phyloP scores from a whole-genome alignment of 2,329 filamentous ascomycete species.

The Blastomyces parvus region DNA sequence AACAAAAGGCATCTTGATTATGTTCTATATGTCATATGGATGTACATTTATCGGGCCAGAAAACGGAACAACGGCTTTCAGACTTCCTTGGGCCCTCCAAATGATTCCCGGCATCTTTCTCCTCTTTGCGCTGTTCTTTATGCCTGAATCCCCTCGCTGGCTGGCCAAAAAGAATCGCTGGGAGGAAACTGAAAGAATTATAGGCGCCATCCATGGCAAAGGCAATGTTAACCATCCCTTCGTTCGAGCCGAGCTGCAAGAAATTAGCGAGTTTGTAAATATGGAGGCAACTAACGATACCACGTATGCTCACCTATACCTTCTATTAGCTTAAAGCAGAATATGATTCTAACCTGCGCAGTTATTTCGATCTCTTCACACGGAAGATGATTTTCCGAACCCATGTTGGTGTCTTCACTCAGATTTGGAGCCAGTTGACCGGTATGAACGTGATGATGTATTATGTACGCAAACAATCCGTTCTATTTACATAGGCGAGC shows the following conservation, averaged over 20 bases:
- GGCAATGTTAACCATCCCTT: slow-evolving; percentile 47
- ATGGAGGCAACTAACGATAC: slow-evolving; percentile 38
- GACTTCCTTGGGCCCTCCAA: slow-evolving; percentile 55
- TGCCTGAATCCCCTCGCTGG: slow-evolving; percentile 44
- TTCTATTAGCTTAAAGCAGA: slow-evolving; percentile 47
- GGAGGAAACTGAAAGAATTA: slow-evolving; percentile 23
- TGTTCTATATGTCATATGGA: slow-evolving; percentile 36
- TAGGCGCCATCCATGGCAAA: slow-evolving; percentile 49
- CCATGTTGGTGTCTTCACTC: slow-evolving; percentile 45
- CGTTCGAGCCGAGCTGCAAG: slow-evolving; percentile 45
- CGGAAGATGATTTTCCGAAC: slow-evolving; percentile 63
- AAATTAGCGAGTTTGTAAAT: slow-evolving; percentile 29
- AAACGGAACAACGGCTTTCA: slow-evolving; percentile 39
- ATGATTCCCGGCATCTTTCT: slow-evolving; percentile 51
- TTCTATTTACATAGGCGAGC: background rate
- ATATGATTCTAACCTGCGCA: slow-evolving; percentile 49
- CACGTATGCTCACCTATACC: slow-evolving; percentile 34
- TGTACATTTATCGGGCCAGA: slow-evolving; percentile 20
- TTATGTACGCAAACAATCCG: slow-evolving; percentile 47
- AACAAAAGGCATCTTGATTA: slow-evolving; percentile 30
- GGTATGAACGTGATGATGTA: slow-evolving; percentile 52
- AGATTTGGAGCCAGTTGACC: slow-evolving; percentile 49
- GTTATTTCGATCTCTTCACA: slow-evolving; percentile 59
- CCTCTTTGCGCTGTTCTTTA: slow-evolving; percentile 46
- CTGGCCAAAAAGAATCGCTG: slow-evolving; percentile 33